Evolutionary conservation across 805 yeast species (phyloP).

Genomic region (Peterozyma xylosa): DNA sequence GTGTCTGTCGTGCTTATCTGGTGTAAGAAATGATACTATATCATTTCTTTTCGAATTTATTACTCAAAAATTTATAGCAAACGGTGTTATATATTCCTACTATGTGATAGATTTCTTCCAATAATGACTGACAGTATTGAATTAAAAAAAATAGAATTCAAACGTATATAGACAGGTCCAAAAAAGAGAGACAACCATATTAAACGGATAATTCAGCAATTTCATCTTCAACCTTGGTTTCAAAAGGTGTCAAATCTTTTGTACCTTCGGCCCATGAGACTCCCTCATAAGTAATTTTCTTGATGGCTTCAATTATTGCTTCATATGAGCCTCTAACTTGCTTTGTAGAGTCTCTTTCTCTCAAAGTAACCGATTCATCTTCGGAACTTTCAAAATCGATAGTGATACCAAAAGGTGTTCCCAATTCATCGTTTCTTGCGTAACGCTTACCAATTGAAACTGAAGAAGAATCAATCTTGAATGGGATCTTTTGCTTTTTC

Average conservation of each 20-base stretch:
- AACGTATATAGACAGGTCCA: no score
- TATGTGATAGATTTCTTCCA: no score
- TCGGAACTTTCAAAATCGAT: constrained; percentile 89
- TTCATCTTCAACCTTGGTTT: constrained; percentile 47
- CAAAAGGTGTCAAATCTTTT: constrained; percentile 61
- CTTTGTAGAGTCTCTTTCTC: constrained; percentile 95
- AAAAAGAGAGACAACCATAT: no score
- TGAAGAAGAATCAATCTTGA: constrained; percentile 94
- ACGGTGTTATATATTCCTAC: no score
- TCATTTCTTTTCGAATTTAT: no score
- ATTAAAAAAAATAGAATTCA: no score
- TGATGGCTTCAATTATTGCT: constrained; percentile 64
- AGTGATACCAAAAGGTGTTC: constrained; percentile 98
- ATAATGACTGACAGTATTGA: no score
- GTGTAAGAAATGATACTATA: no score
- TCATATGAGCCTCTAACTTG: constrained; percentile 90
- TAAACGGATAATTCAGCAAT: constrained; percentile 7
- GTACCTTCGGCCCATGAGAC: constrained; percentile 85
- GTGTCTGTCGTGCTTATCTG: no score
- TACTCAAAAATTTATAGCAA: no score
- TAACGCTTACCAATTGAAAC: constrained; percentile 98
- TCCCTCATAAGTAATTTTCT: constrained; percentile 67
- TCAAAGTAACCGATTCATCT: constrained; percentile 84
- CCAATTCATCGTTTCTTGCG: constrained; percentile 96
- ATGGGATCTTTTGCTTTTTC: constrained; percentile 79